A percentile compares a stretch with the other conserved stretches of the same genome.
Conservation (phyloP, 2,329 filamentous ascomycete genomes). For the Fusarium pseudocircinatum region DNA sequence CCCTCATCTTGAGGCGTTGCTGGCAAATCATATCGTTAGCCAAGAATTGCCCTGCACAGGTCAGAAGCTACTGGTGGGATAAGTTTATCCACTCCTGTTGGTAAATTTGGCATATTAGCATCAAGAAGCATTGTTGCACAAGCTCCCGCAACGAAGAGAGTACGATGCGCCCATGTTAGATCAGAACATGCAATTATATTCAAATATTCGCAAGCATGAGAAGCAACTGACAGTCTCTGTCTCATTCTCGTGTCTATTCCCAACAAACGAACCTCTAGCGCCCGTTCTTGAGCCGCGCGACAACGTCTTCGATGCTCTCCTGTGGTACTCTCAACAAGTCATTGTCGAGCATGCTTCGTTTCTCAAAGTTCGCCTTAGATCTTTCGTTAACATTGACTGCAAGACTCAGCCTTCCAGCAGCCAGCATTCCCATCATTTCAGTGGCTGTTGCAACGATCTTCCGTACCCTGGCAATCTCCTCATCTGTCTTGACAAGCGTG, state of each 20-base stretch:
- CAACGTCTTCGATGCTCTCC: not conserved
- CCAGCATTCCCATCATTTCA: not conserved
- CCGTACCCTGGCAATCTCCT: not conserved
- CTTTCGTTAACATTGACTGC: not conserved
- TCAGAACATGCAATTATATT: fast-evolving
- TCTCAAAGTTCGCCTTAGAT: not conserved
- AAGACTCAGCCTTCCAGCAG: not conserved
- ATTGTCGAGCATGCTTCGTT: not conserved
- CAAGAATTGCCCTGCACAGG: not conserved
- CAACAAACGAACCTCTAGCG: not conserved
- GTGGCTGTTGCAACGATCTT: not conserved
- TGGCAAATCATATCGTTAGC: not conserved
- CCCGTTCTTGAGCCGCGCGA: not conserved
- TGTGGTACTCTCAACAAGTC: not conserved
- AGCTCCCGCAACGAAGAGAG: not conserved
- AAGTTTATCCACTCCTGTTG: not conserved
- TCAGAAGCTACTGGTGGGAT: not conserved
- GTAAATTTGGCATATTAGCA: not conserved
- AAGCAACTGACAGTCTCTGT: not conserved
- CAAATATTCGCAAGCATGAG: fast-evolving
- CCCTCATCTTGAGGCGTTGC: not conserved
- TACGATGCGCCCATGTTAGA: fast-evolving
- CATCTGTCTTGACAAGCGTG: not conserved
- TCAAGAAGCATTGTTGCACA: not conserved
- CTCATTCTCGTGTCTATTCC: fast-evolving